Conservation (phyloP, 2,329 filamentous ascomycete genomes). For the Ceratocystis lukuohia region DNA sequence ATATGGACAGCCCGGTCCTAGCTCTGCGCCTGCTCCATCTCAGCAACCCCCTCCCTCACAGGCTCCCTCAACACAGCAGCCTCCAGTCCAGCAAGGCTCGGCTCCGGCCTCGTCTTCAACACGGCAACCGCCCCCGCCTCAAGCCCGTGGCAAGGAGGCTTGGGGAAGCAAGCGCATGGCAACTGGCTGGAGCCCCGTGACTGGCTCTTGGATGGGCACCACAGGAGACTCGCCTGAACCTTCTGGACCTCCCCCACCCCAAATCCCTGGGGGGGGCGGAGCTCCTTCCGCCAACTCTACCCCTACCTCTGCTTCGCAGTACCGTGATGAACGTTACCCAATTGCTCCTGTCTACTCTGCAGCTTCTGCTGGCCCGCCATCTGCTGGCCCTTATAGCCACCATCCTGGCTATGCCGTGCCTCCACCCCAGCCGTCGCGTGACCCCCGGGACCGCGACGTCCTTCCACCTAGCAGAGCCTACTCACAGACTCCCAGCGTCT, state of each 20-base stretch:
- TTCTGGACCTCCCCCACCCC: neutral
- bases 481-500: conserved; percentile 24
- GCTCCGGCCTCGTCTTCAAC: neutral
- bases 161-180: conserved; percentile 1
- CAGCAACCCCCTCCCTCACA: neutral
- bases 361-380: neutral
- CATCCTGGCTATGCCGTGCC: conserved; percentile 8
- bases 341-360: conserved; percentile 4
- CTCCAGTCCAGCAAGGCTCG: conserved; percentile 2
- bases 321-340: conserved; percentile 16
- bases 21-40: conserved; percentile 6
- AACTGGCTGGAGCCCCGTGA: neutral
- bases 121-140: neutral
- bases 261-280: neutral
- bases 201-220: neutral
- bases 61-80: neutral
- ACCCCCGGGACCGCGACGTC: conserved; percentile 19
- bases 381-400: conserved; percentile 8
- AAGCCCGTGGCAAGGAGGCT: neutral
- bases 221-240: conserved; percentile 4
- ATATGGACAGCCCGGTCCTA: neutral
- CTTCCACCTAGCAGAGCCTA: conserved; percentile 21
- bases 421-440: neutral
- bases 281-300: neutral
- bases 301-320: conserved; percentile 1